Evolutionary conservation across 2,329 filamentous ascomycete genomes (phyloP).

Genomic region (Penicillium glabrum): DNA sequence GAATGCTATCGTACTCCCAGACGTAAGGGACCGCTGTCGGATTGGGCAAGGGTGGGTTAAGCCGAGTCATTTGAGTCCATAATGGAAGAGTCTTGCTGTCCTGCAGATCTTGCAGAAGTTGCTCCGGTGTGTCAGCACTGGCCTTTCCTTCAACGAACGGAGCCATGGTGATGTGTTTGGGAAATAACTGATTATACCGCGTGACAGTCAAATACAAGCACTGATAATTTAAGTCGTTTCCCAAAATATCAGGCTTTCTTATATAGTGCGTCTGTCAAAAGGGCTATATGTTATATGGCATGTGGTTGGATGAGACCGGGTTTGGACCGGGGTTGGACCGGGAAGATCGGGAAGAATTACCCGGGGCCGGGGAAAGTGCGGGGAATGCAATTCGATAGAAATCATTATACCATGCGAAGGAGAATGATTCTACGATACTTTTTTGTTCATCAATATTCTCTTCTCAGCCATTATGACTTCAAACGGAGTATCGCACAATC

Average conservation of each 20-base stretch:
- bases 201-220: background rate
- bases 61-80: slow-evolving; percentile 50
- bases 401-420: background rate
- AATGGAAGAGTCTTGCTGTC: slow-evolving; percentile 38
- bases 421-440: background rate
- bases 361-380: background rate
- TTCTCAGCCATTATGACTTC: background rate
- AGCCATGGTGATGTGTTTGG: background rate
- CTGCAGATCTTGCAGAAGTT: slow-evolving; percentile 21
- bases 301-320: background rate
- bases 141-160: background rate
- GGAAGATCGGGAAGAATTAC: background rate
- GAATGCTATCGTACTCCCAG: slow-evolving; percentile 39
- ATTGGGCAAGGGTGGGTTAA: slow-evolving; percentile 50
- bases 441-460: background rate
- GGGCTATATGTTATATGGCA: background rate
- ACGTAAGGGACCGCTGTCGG: slow-evolving; percentile 42
- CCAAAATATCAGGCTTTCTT: background rate
- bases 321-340: background rate
- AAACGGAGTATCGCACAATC: background rate
- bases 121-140: slow-evolving; percentile 15
- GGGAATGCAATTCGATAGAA: background rate
- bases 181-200: background rate
- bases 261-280: background rate
- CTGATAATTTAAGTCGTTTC: background rate